Evolutionary conservation across 148 eudicot species (phyloP), one percentile per base, ranked within the genome.

Genomic region (Fagopyrum homotropicum): DNA sequence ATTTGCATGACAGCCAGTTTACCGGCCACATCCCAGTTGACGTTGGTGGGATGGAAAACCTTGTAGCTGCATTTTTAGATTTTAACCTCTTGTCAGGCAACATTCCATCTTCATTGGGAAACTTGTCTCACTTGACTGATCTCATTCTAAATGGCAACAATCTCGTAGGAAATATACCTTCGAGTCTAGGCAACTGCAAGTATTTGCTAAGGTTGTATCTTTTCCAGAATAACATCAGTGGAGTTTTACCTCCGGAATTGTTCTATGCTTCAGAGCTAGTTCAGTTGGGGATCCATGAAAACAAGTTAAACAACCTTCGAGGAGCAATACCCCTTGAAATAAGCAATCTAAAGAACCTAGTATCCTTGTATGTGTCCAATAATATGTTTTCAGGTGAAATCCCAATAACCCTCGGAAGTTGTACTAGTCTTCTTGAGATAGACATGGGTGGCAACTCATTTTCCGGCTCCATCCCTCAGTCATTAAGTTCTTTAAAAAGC

Each of bases 51-150:
- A 79, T 83, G 4, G 69, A 46, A 45, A 44, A 15, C 1, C 63
- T 80, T n/a, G 22, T 44, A 3, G 0, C 5, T 2, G 19, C 72
- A 22, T 6, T 9, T n/a, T 56, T 77, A 7, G 15, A 48, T 10
- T 30, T 4, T 0, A 87, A 83, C 26, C 26, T 22, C 26, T 22
- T 22, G 26, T 22, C 26, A 22, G 26, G 26, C 26, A 22, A 22
- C 12, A 73, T 87, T 48, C 88, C 88, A 0, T 43, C 63, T 14
- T 80, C 86, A 10, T 45, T 83, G 0, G 88, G 86, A 82, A 85
- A 83, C 70, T 60, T 87, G 19, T 79, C 80, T 50, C 26, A 45
- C 19, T 15, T 87, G 9, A 75, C 15, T 47, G 5, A 1, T 17
- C 43, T 83, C 8, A n/a, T 8, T 16, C 19, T 85, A n/a, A 69